phyloP scores from a whole-genome alignment of 371 early-diverging fungal species.

The Mucor racemosus region DNA sequence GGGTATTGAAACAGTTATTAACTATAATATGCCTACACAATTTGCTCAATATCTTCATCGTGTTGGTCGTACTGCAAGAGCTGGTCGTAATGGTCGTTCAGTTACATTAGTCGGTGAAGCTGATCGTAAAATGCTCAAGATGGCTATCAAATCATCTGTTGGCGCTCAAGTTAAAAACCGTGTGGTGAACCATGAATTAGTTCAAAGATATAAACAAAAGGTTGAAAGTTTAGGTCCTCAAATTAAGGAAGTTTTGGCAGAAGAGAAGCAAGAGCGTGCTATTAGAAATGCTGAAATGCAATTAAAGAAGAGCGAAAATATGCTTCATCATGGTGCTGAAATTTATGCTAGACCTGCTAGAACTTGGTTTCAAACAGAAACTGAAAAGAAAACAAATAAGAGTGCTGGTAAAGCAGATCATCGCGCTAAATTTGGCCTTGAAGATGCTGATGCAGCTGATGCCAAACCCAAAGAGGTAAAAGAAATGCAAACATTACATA shows the following conservation, averaged over 20 bases:
- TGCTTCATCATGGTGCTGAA: slow-evolving; percentile 84
- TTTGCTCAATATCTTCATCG: slow-evolving; percentile 98
- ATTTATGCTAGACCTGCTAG: slow-evolving; percentile 89
- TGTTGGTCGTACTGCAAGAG: slow-evolving; percentile 99
- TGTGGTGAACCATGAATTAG: slow-evolving; percentile 76
- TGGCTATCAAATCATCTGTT: slow-evolving; percentile 86
- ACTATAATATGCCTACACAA: slow-evolving; percentile 97
- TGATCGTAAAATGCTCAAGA: slow-evolving; percentile 92
- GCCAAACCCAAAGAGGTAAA: slow-evolving; percentile 34
- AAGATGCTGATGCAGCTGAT: slow-evolving; percentile 6
- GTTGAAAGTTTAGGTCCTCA: slow-evolving; percentile 68
- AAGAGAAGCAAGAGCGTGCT: slow-evolving; percentile 83
- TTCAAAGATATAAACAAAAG: slow-evolving; percentile 74
- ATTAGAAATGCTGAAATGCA: slow-evolving; percentile 89
- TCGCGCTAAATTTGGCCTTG: slow-evolving; percentile 11
- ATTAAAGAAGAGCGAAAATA: slow-evolving; percentile 81
- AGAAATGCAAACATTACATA: neutral
- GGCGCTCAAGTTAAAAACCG: slow-evolving; percentile 84
- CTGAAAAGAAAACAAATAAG: slow-evolving; percentile 56
- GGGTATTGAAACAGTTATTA: slow-evolving; percentile 98
- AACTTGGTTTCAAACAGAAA: slow-evolving; percentile 91
- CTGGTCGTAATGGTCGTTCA: slow-evolving; percentile 85
- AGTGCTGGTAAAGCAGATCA: slow-evolving; percentile 18
- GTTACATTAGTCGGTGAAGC: slow-evolving; percentile 91
- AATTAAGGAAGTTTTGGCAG: slow-evolving; percentile 78